Percentiles rank a stretch among this genome's conserved stretches.
Evolutionary conservation across 371 early-diverging fungal species (phyloP).

Genomic region (Syncephalastrum contaminatum): DNA sequence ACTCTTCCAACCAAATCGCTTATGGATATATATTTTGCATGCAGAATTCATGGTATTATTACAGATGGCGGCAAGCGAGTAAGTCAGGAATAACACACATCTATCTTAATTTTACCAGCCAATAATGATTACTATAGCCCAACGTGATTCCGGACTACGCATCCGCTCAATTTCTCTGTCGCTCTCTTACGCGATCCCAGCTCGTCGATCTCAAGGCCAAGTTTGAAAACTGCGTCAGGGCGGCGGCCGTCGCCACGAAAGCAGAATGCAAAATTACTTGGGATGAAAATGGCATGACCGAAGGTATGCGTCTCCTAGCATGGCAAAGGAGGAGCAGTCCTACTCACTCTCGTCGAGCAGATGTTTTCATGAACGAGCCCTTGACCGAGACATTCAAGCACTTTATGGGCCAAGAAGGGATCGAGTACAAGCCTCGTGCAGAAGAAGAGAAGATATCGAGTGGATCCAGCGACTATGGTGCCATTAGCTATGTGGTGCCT

Average conservation of each 20-base stretch:
- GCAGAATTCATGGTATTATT: constrained; percentile 74
- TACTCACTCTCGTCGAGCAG: constrained; percentile 16
- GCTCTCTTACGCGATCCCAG: constrained; percentile 45
- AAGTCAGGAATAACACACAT: constrained; percentile 27
- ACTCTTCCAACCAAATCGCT: not conserved
- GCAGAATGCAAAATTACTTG: constrained; percentile 69
- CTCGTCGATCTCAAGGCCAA: constrained; percentile 39
- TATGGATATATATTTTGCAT: not conserved
- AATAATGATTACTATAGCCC: constrained; percentile 7
- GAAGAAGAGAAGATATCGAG: constrained; percentile 34
- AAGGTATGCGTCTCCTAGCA: constrained; percentile 41
- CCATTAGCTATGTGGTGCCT: constrained; percentile 49
- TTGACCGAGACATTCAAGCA: constrained; percentile 55
- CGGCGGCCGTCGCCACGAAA: constrained; percentile 64
- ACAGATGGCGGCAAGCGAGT: constrained; percentile 63
- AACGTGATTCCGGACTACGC: constrained; percentile 58
- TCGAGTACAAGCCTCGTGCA: constrained; percentile 29
- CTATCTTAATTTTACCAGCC: not conserved
- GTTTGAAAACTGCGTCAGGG: constrained; percentile 49
- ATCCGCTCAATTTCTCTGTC: constrained; percentile 41
- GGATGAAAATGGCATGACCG: constrained; percentile 74
- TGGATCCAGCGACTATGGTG: constrained; percentile 79
- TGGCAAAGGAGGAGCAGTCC: not conserved
- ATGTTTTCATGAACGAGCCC: constrained; percentile 53
- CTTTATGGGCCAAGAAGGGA: constrained; percentile 49